Base-by-base conservation (phyloP, 805 yeast genomes). In the Wickerhamomyces kurtzmanii region DNA sequence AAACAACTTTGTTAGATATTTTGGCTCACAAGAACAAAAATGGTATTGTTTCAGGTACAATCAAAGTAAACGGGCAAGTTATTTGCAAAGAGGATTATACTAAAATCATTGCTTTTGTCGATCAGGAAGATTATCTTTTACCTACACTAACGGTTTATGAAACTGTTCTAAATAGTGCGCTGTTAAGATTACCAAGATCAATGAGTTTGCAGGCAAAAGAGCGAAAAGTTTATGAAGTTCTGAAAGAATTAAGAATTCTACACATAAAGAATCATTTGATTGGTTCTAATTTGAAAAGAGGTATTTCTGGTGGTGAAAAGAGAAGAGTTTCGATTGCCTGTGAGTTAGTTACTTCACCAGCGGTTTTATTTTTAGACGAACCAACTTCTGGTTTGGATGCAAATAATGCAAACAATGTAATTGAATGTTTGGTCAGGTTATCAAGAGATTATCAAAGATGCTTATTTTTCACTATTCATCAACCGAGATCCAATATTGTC, bases 321-420 rank as follows among this genome's bases (percentile, higher is more conserved):
- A 62, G 94, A 43, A 67, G 96, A 43, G 95, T 86, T 6, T 86
- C 94, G 0, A 86, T 86, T 51, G 96, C 95, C 1, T 85, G 95
- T 51, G 96, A 86, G 47, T 59, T 86, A 23, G 95, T 86, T 2
- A 86, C 96, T 0, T 76, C 86, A 2, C 96, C 96, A 1, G 69
- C 86, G 0, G 72, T 86, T 23, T 53, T 86, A 30, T 81, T 86
- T 42, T 56, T 86, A 30, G 96, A 86, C 54, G 96, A 86, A 49
- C 96, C 96, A 15, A 86, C 98, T 1, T 84, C 96, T 0, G 99
- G 99, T 1, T 62, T 91, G 33, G 99, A 91, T 51, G 77, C 96
- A 6, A 89, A 72, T 49, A 89, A 87, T 55, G 97, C 98, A 1
- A 75, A 72, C 46, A 85, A 87, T 42, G 98, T 91, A 6, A 65